Base-by-base conservation (phyloP, 1,284 basidiomycete species). In the Tremellales sp. region DNA sequence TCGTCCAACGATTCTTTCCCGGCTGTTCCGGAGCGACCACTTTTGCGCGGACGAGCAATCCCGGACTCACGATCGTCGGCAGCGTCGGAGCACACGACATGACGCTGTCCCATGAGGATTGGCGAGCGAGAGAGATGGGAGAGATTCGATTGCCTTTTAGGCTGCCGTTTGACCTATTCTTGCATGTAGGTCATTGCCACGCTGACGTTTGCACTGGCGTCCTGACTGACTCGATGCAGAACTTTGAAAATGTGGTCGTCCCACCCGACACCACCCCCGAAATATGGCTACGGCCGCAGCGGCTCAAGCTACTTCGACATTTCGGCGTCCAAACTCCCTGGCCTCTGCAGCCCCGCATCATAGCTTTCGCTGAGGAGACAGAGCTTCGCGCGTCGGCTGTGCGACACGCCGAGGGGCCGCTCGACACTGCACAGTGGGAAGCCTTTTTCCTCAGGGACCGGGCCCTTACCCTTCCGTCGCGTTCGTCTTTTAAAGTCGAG, bases 1-100 rank as follows among this genome's bases (percentile, higher is more conserved):
- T 48, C 26, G 60, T 65, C 5, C 48, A 62, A n/a, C 48, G 62
- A 17, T 65, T 51, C 43, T 61, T 61, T 31, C 45, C 46, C 7
- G 46, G 55, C 2, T 50, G 48, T 13, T 46, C 56, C 17, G 57
- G 53, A 4, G 62, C 49, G 10, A 47, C 60, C 48, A 58, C 58
- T 0, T 65, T 65, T 48, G 62, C 50, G 4, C 43, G 62, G 22
- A 57, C 57, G 2, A 44, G 40, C 2, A 53, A 49, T 15, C 60
- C 62, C 0, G 62, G 62, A 7, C 40, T 65, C 19, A 65, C 60
- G 1, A 36, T 60, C 19, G 43, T 48, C 10, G 62, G 62, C 1
- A 12, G 11, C 2, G 51, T 52, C 1, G 53, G 51, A 8, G 49
- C 15, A 13, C 2, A 7, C 22, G 35, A 39, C 33, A 46, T 40